These are phyloP conservation scores for Boletus pseudo-olivaceus DNA, from an alignment of 768 basidiomycete genomes.

Conservation along the genomic window DNA sequence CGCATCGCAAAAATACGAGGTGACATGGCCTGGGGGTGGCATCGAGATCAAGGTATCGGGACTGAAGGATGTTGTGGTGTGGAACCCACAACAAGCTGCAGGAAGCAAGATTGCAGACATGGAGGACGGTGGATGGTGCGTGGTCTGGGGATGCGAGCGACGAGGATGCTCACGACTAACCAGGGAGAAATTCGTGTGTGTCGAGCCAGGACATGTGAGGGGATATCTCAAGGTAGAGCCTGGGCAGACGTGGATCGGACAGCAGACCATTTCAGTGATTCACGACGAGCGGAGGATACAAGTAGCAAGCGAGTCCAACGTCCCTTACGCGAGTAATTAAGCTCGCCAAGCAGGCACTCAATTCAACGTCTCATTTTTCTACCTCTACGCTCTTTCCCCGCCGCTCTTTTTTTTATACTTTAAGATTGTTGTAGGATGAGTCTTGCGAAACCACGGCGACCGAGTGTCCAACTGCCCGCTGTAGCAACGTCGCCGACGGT, in stretches of 20 bases:
- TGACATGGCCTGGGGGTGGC: conserved; percentile 58
- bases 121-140: conserved; percentile 85
- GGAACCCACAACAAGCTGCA: conserved; percentile 80
- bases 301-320: neutral
- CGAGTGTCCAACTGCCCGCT: conserved; percentile 20
- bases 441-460: conserved; percentile 13
- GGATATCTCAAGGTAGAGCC: conserved; percentile 63
- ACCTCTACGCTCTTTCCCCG: neutral
- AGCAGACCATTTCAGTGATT: conserved; percentile 61
- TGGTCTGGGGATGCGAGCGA: conserved; percentile 4
- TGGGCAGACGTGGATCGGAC: conserved; percentile 72
- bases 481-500: conserved; percentile 32
- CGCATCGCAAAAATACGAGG: conserved; percentile 50
- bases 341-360: neutral
- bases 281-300: conserved; percentile 25
- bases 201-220: conserved; percentile 85
- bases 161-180: neutral
- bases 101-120: conserved; percentile 83
- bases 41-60: conserved; percentile 50
- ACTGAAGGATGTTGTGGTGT: conserved; percentile 82
- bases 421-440: conserved; percentile 10
- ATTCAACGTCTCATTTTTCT: neutral
- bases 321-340: neutral
- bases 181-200: conserved; percentile 84
- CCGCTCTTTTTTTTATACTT: neutral